Evolutionary conservation across 768 basidiomycete genomes (phyloP).

Genomic region (Boletus pseudopeckii): DNA sequence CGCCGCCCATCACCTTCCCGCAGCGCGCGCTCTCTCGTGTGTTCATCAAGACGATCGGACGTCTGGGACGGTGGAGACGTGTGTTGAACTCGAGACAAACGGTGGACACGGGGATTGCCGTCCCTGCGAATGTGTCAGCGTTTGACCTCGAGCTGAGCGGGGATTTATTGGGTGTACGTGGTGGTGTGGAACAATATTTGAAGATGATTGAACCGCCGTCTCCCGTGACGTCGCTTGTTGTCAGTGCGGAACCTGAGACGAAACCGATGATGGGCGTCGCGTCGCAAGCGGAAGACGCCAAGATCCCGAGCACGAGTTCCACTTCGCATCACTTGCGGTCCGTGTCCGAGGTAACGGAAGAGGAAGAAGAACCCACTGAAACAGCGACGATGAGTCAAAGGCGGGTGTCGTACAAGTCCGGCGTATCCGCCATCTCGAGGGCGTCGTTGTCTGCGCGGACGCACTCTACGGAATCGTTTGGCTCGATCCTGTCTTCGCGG

Average conservation of each 20-base stretch:
- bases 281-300: slow-evolving; percentile 4
- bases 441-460: slow-evolving; percentile 25
- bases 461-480: slow-evolving; percentile 34
- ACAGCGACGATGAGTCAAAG: slow-evolving; percentile 13
- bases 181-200: slow-evolving; percentile 65
- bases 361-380: slow-evolving; percentile 25
- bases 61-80: slow-evolving; percentile 78
- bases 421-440: slow-evolving; percentile 18
- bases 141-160: slow-evolving; percentile 67
- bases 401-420: slow-evolving; percentile 23
- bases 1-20: slow-evolving; percentile 42
- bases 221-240: slow-evolving; percentile 14
- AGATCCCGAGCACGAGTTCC: not conserved
- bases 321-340: slow-evolving; percentile 25
- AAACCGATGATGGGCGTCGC: not conserved
- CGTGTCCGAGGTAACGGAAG: slow-evolving; percentile 32
- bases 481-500: slow-evolving; percentile 30
- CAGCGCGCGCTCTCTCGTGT: slow-evolving; percentile 69
- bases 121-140: slow-evolving; percentile 53
- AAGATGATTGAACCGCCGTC: slow-evolving; percentile 47
- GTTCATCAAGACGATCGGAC: slow-evolving; percentile 78
- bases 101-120: slow-evolving; percentile 34
- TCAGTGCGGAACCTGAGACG: slow-evolving; percentile 2
- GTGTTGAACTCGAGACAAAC: slow-evolving; percentile 54
- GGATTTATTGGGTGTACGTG: slow-evolving; percentile 58